phyloP scores from a whole-genome alignment of 352 stramenopile genomes.

The Globisporangium apiculatum region DNA sequence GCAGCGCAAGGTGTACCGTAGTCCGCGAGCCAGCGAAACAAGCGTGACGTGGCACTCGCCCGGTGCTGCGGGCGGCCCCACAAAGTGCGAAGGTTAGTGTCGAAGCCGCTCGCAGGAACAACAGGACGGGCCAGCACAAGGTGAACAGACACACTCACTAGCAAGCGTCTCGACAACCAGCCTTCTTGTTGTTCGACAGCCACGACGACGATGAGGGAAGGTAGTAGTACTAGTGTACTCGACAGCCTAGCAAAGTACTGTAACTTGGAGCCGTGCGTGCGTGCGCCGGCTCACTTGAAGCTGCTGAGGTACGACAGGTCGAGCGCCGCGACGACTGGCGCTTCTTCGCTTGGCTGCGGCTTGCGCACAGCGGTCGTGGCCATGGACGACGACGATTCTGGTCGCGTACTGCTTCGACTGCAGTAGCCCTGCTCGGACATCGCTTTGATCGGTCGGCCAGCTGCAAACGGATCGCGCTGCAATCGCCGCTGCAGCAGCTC shows the following conservation, averaged over 20 bases:
- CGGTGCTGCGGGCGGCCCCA: no score
- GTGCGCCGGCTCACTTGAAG: constrained; percentile 12
- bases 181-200: no score
- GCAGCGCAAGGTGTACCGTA: not conserved
- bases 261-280: not conserved
- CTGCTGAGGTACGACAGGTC: constrained; percentile 20
- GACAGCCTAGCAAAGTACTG: not conserved
- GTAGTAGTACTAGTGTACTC: not conserved
- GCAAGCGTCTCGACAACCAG: no score
- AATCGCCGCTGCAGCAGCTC: not conserved
- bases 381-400: no score
- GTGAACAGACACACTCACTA: no score
- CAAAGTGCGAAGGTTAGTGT: not conserved
- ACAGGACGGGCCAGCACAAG: no score
- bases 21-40: not conserved
- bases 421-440: constrained; percentile 9
- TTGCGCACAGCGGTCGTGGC: not conserved
- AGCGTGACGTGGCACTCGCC: not conserved
- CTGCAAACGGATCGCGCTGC: constrained; percentile 5
- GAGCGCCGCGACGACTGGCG: not conserved
- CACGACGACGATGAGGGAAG: no score
- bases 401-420: not conserved
- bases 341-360: not conserved
- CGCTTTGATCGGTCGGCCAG: constrained; percentile 2
- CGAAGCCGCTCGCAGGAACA: not conserved